Conservation (phyloP, 208 protist species). For the Leishmania amazonensis region DNA sequence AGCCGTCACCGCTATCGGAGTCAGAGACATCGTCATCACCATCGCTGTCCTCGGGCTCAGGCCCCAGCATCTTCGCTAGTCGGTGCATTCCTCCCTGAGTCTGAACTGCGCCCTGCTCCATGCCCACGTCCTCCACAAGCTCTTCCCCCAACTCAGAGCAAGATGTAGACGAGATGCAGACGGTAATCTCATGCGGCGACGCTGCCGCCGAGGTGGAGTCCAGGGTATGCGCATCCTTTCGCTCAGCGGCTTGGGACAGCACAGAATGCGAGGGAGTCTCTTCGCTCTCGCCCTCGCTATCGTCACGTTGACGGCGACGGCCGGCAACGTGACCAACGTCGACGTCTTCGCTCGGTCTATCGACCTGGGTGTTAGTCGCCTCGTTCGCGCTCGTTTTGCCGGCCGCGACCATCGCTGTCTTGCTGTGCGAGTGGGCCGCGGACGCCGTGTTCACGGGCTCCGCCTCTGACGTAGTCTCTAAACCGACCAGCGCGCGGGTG, state of each 20-base stretch:
- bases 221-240: neutral
- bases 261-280: neutral
- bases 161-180: neutral
- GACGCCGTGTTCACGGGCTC: neutral
- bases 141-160: slow-evolving; percentile 2
- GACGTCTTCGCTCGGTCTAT: neutral
- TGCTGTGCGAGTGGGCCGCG: neutral
- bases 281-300: neutral
- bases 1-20: slow-evolving; percentile 27
- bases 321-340: neutral
- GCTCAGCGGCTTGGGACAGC: neutral
- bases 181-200: neutral
- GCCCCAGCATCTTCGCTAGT: neutral
- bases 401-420: neutral
- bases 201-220: neutral
- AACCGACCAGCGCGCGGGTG: neutral
- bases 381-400: neutral
- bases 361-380: neutral
- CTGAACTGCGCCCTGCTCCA: neutral
- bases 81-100: neutral
- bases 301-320: slow-evolving; percentile 16
- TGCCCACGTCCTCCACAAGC: neutral
- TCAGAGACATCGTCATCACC: slow-evolving; percentile 18
- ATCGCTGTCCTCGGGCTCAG: neutral
- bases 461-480: neutral